Base-by-base conservation (phyloP, 2,329 filamentous ascomycete species). In the Niveomyces coronatus region DNA sequence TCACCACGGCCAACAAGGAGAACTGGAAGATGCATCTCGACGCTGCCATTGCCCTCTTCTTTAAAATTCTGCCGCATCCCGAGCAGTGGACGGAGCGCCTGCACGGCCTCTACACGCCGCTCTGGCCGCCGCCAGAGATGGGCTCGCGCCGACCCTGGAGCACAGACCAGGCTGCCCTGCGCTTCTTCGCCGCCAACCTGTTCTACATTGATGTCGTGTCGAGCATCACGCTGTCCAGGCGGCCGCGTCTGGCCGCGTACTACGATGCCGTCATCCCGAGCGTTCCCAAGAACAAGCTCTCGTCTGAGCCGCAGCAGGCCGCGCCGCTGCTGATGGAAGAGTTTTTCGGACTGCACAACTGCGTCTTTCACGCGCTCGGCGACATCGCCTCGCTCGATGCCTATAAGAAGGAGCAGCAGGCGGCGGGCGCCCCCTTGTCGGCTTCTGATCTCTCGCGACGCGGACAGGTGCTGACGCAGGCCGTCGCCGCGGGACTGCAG, bases 331-430 rank as follows among this genome's bases (percentile, higher is more conserved):
- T 59, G 35, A 58, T 78, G 39, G 65, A 70, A 34, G 63, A 68
- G 22, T 67, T 74, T 34, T 54, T 72, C 28, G 75, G 76, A 2
- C 62, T 73, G 42, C 58, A 71, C 31, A 79, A 77, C 51, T 74
- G 71, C 70, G 65, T 67, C 1, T 46, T 79, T 31, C 54, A 70
- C 31, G 56, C 65, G n/a, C 63, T 81, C 30, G 68, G 66, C 10
- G 65, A 74, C 15, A 67, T 75, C 32, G 60, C 73, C 11, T 52
- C 62, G 1, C 59, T 81, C 6, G 65, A 73, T 36, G 61, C 65
- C 1, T 76, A 70, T 67, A 79, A 77, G 54, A 65, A 66, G 46
- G 54, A 64, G 16, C 62, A 62, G 43, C 63, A 59, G 33, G 50
- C 52, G 32, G 46, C 51, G 4, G 66, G 67, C 4, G 61, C 58